These are phyloP conservation scores for Ophiognomonia clavigignenti-juglandacearum DNA, from an alignment of 2,329 filamentous ascomycete species.

Conservation along the genomic window DNA sequence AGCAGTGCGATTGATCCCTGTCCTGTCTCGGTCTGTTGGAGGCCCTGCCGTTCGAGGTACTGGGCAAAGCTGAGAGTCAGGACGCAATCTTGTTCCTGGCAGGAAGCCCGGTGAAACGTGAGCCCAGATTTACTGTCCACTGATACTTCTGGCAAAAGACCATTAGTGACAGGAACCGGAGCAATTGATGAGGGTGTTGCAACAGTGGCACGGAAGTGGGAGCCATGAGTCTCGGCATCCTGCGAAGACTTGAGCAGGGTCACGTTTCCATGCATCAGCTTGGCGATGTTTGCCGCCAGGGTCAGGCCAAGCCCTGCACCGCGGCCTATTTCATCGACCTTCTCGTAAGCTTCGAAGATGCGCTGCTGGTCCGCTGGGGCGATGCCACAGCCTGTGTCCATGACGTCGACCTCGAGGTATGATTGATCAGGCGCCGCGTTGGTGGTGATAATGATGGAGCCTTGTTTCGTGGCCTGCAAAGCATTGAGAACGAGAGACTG, in stretches of 20 bases:
- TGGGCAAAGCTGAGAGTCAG: neutral
- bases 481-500: constrained; percentile 37
- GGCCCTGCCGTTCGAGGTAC: neutral
- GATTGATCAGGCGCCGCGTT: constrained; percentile 25
- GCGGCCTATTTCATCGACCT: constrained; percentile 30
- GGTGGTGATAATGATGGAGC: constrained; percentile 30
- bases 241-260: constrained; percentile 29
- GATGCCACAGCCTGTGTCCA: constrained; percentile 39
- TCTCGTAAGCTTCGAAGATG: constrained; percentile 40
- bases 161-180: neutral
- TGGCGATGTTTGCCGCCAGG: constrained; percentile 35
- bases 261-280: constrained; percentile 32
- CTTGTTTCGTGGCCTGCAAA: constrained; percentile 33
- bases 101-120: neutral
- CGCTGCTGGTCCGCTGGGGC: constrained; percentile 26
- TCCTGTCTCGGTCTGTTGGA: neutral
- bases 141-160: neutral
- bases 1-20: neutral
- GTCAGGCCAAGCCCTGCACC: constrained; percentile 39
- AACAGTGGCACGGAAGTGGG: constrained; percentile 31
- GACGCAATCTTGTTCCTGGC: neutral
- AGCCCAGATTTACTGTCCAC: neutral
- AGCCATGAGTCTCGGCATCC: constrained; percentile 26
- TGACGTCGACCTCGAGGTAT: constrained; percentile 32
- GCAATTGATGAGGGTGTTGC: neutral